phyloP scores from a whole-genome alignment of 768 basidiomycete genomes.

The Tephrocybe rancida region DNA sequence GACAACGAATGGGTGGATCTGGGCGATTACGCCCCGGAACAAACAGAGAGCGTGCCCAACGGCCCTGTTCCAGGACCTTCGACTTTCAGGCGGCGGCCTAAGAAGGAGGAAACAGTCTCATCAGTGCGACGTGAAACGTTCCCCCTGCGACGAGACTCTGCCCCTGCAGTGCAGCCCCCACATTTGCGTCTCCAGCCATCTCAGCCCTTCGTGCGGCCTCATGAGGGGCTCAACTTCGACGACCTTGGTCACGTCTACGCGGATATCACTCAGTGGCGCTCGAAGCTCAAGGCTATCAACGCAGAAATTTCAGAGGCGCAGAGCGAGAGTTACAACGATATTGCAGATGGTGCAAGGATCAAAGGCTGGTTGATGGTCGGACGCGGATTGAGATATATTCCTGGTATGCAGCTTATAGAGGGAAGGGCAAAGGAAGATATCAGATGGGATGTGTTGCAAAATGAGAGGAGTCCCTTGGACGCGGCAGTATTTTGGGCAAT shows the following conservation, averaged over 20 bases:
- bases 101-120: conserved; percentile 35
- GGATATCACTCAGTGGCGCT: conserved; percentile 72
- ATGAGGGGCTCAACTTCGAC: conserved; percentile 68
- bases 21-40: conserved; percentile 43
- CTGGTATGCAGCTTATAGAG: conserved; percentile 69
- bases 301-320: conserved; percentile 72
- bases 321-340: conserved; percentile 65
- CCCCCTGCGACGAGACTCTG: conserved; percentile 50
- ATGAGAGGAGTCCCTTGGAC: conserved; percentile 50
- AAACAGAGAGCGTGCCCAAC: conserved; percentile 38
- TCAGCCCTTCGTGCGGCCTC: conserved; percentile 76
- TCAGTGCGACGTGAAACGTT: conserved; percentile 61
- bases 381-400: conserved; percentile 62
- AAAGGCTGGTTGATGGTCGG: conserved; percentile 84
- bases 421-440: conserved; percentile 85
- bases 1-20: conserved; percentile 67
- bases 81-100: conserved; percentile 36
- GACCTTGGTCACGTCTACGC: conserved; percentile 66
- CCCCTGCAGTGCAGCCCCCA: conserved; percentile 53
- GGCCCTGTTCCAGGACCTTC: conserved; percentile 39
- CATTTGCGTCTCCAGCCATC: conserved; percentile 70
- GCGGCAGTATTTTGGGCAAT: conserved; percentile 59
- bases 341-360: conserved; percentile 67
- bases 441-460: conserved; percentile 76
- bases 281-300: conserved; percentile 72